A percentile compares a stretch with the other conserved stretches of the same genome.
Evolutionary conservation across 1,139 yeast species (phyloP).

Genomic region (Kazachstania sp.): DNA sequence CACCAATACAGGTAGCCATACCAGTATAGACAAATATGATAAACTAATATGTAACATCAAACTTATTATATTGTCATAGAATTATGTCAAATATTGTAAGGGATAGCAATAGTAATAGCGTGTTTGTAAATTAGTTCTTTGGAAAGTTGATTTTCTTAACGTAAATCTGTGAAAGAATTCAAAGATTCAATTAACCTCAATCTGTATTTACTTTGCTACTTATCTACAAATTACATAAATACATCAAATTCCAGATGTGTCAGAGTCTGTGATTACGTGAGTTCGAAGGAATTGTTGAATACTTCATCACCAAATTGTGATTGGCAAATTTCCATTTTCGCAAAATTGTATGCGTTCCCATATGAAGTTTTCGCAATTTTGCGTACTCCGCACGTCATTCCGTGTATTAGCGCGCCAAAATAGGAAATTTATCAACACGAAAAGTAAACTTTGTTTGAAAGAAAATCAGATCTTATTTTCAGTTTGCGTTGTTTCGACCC

Average conservation of each 20-base stretch:
- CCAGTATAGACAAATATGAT: background rate
- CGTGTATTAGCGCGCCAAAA: background rate
- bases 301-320: background rate
- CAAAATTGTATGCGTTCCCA: background rate
- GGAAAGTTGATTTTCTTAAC: too few relatives aligned
- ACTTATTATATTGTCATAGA: background rate
- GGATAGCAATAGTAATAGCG: too few relatives aligned
- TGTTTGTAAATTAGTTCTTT: too few relatives aligned
- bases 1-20: background rate
- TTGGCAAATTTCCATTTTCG: background rate
- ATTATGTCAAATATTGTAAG: too few relatives aligned
- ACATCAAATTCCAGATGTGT: too few relatives aligned
- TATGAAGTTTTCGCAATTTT: background rate
- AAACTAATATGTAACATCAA: background rate
- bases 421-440: constrained; percentile 2
- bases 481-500: background rate
- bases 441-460: background rate
- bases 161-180: too few relatives aligned
- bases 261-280: too few relatives aligned
- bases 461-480: too few relatives aligned
- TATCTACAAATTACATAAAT: too few relatives aligned
- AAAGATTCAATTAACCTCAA: too few relatives aligned
- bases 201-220: too few relatives aligned
- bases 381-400: background rate
- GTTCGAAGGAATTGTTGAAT: background rate